Base-by-base conservation (phyloP, 768 basidiomycete species). In the Pleurotus djamor region DNA sequence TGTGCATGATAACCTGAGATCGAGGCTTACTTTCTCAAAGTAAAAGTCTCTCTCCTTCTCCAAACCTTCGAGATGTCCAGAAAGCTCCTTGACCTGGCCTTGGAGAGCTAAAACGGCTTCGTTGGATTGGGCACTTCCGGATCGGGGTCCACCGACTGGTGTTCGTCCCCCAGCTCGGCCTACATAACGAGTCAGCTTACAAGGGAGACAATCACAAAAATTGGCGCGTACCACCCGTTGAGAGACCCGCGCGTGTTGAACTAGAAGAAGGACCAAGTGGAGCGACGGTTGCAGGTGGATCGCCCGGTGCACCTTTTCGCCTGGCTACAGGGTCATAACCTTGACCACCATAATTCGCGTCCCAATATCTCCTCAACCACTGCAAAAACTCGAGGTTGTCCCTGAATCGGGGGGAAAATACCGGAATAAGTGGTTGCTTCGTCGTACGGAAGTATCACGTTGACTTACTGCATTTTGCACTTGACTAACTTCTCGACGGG, bases 11-110 rank as follows among this genome's bases (percentile, higher is more conserved):
- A n/a, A 41, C n/a, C 28, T n/a, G 57, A 38, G 16, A 33, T 60
- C 8, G 16, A n/a, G 37, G 12, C 35, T 49, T 65, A 96, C 96
- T 85, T 98, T 99, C 68, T 91, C 88, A 73, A 98, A 99, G 75
- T 99, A 99, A 73, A 99, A 98, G 72, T 98, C 96, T 48, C 96
- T 79, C 75, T 99, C 97, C 79, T 95, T 98, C 80, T 98, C 95
- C 41, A 98, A 77, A 1, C 92, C 92, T 69, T 96, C 94, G 63
- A 97, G 76, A 68, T 93, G 90, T 0, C 78, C 71, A 37, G 85
- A 84, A 78, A 97, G 80, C 62, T 98, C 97, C 62, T 84, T 82
- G 58, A 97, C 77, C 72, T 98, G 93, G 0, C 76, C 74, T 62
- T 90, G 91, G 58, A 96, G 74, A 44, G 79, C 79, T 62, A 85